Base-by-base conservation (phyloP, 2,329 filamentous ascomycete species). In the Pyricularia sp. region DNA sequence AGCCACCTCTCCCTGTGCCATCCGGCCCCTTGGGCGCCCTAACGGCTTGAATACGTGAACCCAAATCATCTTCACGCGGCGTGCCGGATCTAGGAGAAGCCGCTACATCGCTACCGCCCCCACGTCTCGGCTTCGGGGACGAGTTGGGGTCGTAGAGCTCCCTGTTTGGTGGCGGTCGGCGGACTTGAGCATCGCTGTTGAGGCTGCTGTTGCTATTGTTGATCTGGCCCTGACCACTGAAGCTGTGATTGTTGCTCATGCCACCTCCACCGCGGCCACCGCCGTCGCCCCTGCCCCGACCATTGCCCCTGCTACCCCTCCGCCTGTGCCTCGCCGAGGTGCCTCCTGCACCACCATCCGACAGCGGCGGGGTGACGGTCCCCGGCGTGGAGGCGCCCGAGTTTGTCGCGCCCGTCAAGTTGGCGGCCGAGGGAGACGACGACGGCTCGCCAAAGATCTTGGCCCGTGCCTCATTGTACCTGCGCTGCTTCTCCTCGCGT, bases 381-480 rank as follows among this genome's bases (percentile, higher is more conserved):
- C 85, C 84, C 0, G 87, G 85, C 4, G 85, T 85, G 4, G 86
- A 87, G 8, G 81, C 79, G 1, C 86, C 84, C 0, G 87, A 83
- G 8, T 13, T 62, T 31, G 12, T 28, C 60, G 8, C 4, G 55
- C 22, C 30, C 28, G 35, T 53, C 31, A 40, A n/a, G 49, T 40
- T n/a, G 40, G 62, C 62, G 13, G 60, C 26, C 13, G 49, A 65
- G 26, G 24, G 67, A 33, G 59, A 64, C 30, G 72, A 71, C 5
- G 73, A 68, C 35, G 69, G 71, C 26, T 84, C 85, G 24, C 92
- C 92, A 75, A 97, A 93, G 65, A 97, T 88, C 73, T 92, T 89
- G 70, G 93, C 91, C 33, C 93, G 84, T 6, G 88, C 90, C 77
- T 96, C 92, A 67, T 96, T 90, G 73, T 97, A 97, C 67, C 89